Evolutionary conservation across 2,329 filamentous ascomycete species (phyloP), one percentile per base, ranked within the genome.

Genomic region (Paraconiothyrium sp.): DNA sequence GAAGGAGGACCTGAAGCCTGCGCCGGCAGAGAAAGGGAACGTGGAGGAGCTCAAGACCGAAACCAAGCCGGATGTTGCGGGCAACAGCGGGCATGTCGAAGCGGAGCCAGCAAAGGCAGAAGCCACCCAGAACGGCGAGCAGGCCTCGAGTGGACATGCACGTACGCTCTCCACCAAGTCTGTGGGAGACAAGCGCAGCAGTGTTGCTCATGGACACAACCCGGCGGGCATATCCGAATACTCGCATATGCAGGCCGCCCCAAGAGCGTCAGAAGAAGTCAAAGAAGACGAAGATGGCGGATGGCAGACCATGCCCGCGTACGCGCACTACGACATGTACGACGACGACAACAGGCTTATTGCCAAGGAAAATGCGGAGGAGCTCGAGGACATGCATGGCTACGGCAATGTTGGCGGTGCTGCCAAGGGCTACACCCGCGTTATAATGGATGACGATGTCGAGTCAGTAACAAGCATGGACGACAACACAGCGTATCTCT

Each of bases 291-390:
- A 92, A 22, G 84, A 88, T 11, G 88, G 88, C 6, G 91, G 91
- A n/a, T 99, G 95, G 95, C 93, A 97, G 81, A 87, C 88, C 2
- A 99, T 99, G 95, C 95, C 94, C 1, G 89, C 95, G 1, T 93
- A 94, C 73, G 95, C 94, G 8, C 90, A 91, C 41, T 96, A 95
- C 76, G 94, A 98, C 79, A 91, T 97, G 68, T 99, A 98, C 78
- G 93, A 99, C 75, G 95, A 99, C 72, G 90, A 97, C 76, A 92
- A 97, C 69, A 92, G 87, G 67, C 84, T 99, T 32, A 85, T 99
- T 66, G 95, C 95, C 13, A 90, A 87, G 65, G 94, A 96, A 69
- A 90, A 90, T 61, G 83, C 86, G 43, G 88, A 90, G 62, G 86
- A 86, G 34, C 87, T 89, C 14, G 89, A 93, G 51, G 90, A 90